Base-by-base conservation (phyloP, 306 rosid species). In the Carpinus fangiana region DNA sequence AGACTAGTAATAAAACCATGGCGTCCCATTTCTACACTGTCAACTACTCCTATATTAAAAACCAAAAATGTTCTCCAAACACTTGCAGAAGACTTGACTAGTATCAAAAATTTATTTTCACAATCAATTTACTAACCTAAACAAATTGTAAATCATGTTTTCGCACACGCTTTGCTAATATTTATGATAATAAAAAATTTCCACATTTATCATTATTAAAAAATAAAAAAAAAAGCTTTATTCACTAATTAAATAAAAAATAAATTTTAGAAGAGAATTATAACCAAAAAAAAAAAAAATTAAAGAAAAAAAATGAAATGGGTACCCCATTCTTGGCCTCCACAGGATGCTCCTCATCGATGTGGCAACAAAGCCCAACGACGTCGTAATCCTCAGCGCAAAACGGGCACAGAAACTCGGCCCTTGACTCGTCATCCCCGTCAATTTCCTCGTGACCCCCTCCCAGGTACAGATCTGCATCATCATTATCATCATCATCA, bases 351-450 rank as follows among this genome's bases (percentile, higher is more conserved):
- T 92, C 91, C 83, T 87, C 94, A 34, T 92, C 94, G 87, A 92
- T 88, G 88, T 92, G 97, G 70, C 94, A 90, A 66, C 97, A 92
- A 77, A 92, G 97, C 50, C 93, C 93, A 81, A 92, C 91, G 53
- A 92, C 83, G 28, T 92, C 97, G 73, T 88, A 92, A 80, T 90
- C 91, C 74, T 90, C 94, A 4, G 91, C 88, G 28, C 97, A 92
- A 70, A 88, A 90, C 60, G 97, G 97, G 74, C 97, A 92, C 14
- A 90, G 83, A 73, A 77, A 92, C 81, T 92, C 97, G 57, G 90
- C 82, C 68, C 86, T 81, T 64, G 86, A 81, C 75, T 90, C 94
- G 72, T 90, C 94, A 5, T 73, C 89, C 4, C 88, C 89, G 9
- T 86, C 89, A 0, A 23, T 60, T 50, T 90, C 95, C 4, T 88